phyloP scores from a whole-genome alignment of 1,139 yeast species.

The Pichia sp. region DNA sequence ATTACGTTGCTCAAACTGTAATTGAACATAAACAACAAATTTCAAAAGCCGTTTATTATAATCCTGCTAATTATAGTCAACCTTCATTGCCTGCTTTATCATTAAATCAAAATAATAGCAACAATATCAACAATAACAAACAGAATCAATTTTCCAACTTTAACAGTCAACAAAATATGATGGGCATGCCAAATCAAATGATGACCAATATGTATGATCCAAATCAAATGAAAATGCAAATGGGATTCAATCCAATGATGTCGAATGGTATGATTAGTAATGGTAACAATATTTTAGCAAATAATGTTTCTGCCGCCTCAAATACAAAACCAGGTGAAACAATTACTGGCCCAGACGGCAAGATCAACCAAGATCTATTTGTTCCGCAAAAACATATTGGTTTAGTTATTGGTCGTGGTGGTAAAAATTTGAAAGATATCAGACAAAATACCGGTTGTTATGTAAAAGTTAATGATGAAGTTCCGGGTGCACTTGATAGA shows the following conservation, averaged over 20 bases:
- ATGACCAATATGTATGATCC: conserved; percentile 22
- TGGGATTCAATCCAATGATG: background rate
- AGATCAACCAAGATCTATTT: conserved; percentile 58
- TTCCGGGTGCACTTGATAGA: conserved; percentile 50
- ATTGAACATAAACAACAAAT: conserved; percentile 51
- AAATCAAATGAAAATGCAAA: conserved; percentile 8
- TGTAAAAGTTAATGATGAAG: conserved; percentile 65
- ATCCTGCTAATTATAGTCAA: conserved; percentile 46
- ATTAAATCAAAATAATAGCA: conserved; percentile 1
- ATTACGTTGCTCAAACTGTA: conserved; percentile 63
- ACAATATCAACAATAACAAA: conserved; percentile 3
- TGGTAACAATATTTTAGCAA: background rate
- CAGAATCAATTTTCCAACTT: conserved; percentile 1
- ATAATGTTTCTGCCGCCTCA: conserved; percentile 7
- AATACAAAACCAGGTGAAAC: conserved; percentile 17
- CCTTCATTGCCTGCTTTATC: conserved; percentile 15
- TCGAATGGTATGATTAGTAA: conserved; percentile 5
- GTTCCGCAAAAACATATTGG: conserved; percentile 80
- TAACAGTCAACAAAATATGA: conserved; percentile 13
- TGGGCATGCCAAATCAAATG: conserved; percentile 24
- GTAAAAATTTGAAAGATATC: conserved; percentile 73
- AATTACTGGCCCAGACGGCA: conserved; percentile 34
- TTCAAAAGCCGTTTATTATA: conserved; percentile 51
- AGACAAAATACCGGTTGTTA: conserved; percentile 72
- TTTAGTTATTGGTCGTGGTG: conserved; percentile 81